A percentile compares a stretch with the other conserved stretches of the same genome.
Conservation (phyloP, 192 early-diverging fungal genomes). For the Chytriomyces hyalinus region DNA sequence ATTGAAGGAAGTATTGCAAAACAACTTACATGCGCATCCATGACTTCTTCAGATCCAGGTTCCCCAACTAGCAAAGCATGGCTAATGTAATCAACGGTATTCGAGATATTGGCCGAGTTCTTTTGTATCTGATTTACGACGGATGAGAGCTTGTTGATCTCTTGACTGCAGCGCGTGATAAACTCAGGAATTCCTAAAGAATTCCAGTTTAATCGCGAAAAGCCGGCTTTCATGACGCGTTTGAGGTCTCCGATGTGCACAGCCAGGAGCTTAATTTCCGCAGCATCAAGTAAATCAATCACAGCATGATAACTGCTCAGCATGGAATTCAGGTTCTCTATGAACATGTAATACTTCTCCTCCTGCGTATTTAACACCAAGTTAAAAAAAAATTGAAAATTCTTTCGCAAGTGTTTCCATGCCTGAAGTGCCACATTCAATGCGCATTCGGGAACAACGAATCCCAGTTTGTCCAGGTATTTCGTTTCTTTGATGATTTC, state of each 20-base stretch:
- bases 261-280: conserved; percentile 58
- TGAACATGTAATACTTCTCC: conserved; percentile 63
- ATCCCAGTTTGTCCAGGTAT: conserved; percentile 66
- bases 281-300: conserved; percentile 57
- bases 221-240: conserved; percentile 67
- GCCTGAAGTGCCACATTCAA: conserved; percentile 67
- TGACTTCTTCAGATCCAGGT: conserved; percentile 51
- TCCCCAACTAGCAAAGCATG: conserved; percentile 55
- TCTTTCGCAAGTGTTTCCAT: not conserved
- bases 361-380: conserved; percentile 49
- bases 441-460: conserved; percentile 61
- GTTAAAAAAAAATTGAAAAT: no score
- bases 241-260: conserved; percentile 62
- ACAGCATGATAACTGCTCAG: conserved; percentile 54
- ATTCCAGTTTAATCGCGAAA: conserved; percentile 69
- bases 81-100: conserved; percentile 58
- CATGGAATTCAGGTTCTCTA: conserved; percentile 64
- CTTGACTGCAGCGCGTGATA: conserved; percentile 63
- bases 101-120: conserved; percentile 64
- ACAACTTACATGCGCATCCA: conserved; percentile 61
- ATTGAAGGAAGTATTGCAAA: not conserved
- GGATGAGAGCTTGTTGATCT: conserved; percentile 68
- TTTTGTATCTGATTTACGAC: conserved; percentile 66
- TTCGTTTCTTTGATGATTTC: conserved; percentile 72
- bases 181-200: conserved; percentile 68